A percentile compares a stretch with the other conserved stretches of the same genome.
phyloP scores from a whole-genome alignment of 2,329 filamentous ascomycete species.

The Fusarium nanum region DNA sequence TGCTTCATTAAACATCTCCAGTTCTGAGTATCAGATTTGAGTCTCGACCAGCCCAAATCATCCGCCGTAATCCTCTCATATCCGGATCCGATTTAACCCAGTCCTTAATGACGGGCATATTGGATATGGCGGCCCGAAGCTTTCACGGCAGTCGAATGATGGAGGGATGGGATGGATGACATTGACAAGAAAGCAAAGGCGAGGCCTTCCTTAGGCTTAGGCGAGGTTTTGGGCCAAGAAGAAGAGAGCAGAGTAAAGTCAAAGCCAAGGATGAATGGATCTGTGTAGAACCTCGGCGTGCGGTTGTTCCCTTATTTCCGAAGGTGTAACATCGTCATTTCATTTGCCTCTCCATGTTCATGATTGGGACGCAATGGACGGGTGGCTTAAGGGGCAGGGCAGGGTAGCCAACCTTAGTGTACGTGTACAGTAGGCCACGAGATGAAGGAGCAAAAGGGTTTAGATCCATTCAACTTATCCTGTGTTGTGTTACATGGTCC shows the following conservation, averaged over 20 bases:
- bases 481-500: conserved; percentile 12
- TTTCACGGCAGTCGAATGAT: conserved; percentile 36
- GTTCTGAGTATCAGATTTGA: conserved; percentile 2
- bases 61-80: conserved; percentile 18
- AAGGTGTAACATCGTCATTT: conserved; percentile 19
- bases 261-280: conserved; percentile 27
- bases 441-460: conserved; percentile 17
- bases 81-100: conserved; percentile 13
- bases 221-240: background rate
- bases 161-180: conserved; percentile 3
- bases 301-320: conserved; percentile 37
- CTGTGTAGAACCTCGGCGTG: conserved; percentile 19
- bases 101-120: conserved; percentile 29
- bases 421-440: conserved; percentile 11
- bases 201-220: background rate
- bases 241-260: no score
- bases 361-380: background rate
- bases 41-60: conserved; percentile 11
- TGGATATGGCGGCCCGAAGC: conserved; percentile 39
- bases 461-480: background rate
- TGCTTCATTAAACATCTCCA: conserved; percentile 19
- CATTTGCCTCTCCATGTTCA: background rate
- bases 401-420: conserved; percentile 1
- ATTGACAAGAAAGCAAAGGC: background rate
- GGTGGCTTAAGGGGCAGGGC: conserved; percentile 17